Base-by-base conservation (phyloP, 306 rosid species). In the Hippophae gyantsensis region DNA sequence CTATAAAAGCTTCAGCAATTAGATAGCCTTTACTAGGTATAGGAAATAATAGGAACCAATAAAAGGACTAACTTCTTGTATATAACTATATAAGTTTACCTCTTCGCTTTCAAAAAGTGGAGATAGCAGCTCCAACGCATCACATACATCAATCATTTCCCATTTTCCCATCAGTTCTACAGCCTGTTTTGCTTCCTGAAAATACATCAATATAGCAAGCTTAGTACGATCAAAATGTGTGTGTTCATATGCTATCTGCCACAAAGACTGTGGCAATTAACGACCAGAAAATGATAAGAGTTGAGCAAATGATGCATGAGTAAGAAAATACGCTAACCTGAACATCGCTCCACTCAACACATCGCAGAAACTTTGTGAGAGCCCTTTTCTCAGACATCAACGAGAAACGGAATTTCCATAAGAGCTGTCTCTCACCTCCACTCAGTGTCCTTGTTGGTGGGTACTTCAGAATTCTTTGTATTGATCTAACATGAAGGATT, bases 331-430 rank as follows among this genome's bases (percentile, higher is more conserved):
- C 40, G 55, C 72, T 67, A 51, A 92, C 99, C 96, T 88, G 95
- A 70, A 92, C 78, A 74, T 92, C 99, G 62, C 99, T 92, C 99
- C 99, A 92, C 78, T 92, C 99, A 72, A 92, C 99, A 70, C 96
- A 92, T 45, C 89, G 86, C 43, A 92, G 86, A 65, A 92, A 92
- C 81, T 92, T 92, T 69, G 99, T 92, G 56, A 92, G 94, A 76
- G 99, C 99, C 80, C 93, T 88, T 83, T 92, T 92, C 80, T 88
- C 99, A 74, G 95, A 80, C 99, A 92, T 92, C 78, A 88, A 84
- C 59, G 96, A 92, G 74, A 92, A 92, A 63, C 99, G 95, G 41
- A 92, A 92, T 86, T 92, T 92, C 99, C 99, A 92, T 52, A 92
- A 72, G 40, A 92, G 95, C 78, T 92, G 99, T 56, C 99, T 88